A percentile compares a stretch with the other conserved stretches of the same genome.
These are phyloP conservation scores for Macaranga tanarius DNA, from an alignment of 441 rosid species.

Conservation along the genomic window DNA sequence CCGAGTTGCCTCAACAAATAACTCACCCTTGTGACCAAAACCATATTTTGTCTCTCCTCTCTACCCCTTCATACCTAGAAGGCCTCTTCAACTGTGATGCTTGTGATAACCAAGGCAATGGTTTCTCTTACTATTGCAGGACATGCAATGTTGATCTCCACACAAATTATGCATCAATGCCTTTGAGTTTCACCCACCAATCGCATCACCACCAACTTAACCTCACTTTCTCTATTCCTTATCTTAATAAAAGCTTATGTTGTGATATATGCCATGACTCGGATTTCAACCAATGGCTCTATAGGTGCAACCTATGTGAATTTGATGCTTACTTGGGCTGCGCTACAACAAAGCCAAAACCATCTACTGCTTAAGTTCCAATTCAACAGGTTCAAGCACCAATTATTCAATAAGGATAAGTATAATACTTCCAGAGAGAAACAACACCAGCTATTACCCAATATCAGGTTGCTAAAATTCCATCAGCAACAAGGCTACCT, in stretches of 20 bases:
- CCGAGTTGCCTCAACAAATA: constrained; percentile 31
- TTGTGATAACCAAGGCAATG: constrained; percentile 37
- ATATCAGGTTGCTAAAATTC: constrained; percentile 3
- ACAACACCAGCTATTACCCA: neutral
- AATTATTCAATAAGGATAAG: neutral
- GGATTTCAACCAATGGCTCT: constrained; percentile 40
- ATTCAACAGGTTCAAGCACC: neutral
- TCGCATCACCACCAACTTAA: constrained; percentile 43
- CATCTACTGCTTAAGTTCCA: neutral
- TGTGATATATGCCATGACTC: constrained; percentile 33
- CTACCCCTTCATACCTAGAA: constrained; percentile 29
- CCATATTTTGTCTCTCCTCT: constrained; percentile 36
- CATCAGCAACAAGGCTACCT: neutral
- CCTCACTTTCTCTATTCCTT: constrained; percentile 37
- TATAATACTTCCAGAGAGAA: constrained; percentile 4
- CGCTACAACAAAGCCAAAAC: constrained; percentile 22
- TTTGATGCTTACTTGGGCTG: constrained; percentile 47
- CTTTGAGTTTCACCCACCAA: constrained; percentile 29
- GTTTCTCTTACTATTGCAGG: constrained; percentile 46
- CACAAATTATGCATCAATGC: constrained; percentile 41
- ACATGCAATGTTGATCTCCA: constrained; percentile 42
- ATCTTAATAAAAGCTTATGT: constrained; percentile 28
- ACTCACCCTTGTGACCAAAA: constrained; percentile 40
- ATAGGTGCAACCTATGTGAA: constrained; percentile 39
- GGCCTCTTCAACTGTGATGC: constrained; percentile 38